Evolutionary conservation across 2,329 filamentous ascomycete species (phyloP).

Genomic region (Spiromastix sp.): DNA sequence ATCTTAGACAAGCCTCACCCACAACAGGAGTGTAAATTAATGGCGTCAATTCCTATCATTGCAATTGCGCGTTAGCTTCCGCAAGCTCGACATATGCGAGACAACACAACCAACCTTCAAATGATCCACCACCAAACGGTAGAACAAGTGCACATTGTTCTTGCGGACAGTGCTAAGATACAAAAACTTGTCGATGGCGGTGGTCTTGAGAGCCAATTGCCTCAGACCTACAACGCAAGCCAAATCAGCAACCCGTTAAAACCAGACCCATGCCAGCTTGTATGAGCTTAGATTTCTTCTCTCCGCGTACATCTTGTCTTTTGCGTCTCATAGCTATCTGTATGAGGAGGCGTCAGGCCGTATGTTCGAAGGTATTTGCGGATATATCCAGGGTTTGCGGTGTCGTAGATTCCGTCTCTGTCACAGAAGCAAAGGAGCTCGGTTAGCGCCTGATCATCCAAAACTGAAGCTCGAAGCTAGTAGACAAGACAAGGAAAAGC

Average conservation of each 20-base stretch:
- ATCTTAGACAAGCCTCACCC: slow-evolving; percentile 91
- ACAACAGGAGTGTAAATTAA: slow-evolving; percentile 47
- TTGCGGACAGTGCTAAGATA: slow-evolving; percentile 41
- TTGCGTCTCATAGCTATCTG: slow-evolving; percentile 39
- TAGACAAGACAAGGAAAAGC: neutral
- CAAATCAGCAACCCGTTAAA: slow-evolving; percentile 1
- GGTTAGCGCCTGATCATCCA: slow-evolving; percentile 1
- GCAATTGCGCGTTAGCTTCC: neutral
- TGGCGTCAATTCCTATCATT: slow-evolving; percentile 34
- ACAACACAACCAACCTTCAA: slow-evolving; percentile 25
- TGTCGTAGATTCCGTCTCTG: slow-evolving; percentile 38
- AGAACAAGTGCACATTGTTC: slow-evolving; percentile 44
- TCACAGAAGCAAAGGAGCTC: neutral
- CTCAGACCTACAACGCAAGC: slow-evolving; percentile 27
- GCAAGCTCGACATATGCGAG: neutral
- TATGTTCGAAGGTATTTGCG: slow-evolving; percentile 43
- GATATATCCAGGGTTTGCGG: slow-evolving; percentile 39
- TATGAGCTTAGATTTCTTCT: no score
- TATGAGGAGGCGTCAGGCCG: slow-evolving; percentile 39
- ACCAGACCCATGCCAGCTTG: no score
- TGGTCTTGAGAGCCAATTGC: slow-evolving; percentile 37
- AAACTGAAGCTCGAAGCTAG: neutral
- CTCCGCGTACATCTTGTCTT: slow-evolving; percentile 34
- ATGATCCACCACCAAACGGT: slow-evolving; percentile 39
- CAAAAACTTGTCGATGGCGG: slow-evolving; percentile 39